These are phyloP conservation scores for Somion occarium DNA, from an alignment of 1,284 basidiomycete species.

Conservation along the genomic window DNA sequence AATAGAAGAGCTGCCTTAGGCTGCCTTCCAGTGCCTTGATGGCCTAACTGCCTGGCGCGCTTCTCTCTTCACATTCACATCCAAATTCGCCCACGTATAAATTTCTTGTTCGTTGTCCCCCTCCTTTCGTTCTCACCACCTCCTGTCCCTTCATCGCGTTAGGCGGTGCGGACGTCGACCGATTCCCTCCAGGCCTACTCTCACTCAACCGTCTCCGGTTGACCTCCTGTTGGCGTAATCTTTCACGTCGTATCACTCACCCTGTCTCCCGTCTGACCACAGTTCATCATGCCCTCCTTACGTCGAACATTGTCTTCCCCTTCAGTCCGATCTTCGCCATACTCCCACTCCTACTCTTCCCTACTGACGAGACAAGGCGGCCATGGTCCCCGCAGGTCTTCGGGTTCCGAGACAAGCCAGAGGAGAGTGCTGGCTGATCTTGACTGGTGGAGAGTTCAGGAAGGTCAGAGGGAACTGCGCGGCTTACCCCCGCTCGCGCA, in stretches of 20 bases:
- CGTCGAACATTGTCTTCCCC: slow-evolving; percentile 68
- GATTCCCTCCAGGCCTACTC: not conserved
- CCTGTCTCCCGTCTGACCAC: slow-evolving; percentile 45
- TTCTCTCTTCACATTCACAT: slow-evolving; percentile 28
- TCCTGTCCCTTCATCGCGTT: slow-evolving; percentile 14
- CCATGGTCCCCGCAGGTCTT: slow-evolving; percentile 51
- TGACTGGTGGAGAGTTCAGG: slow-evolving; percentile 77
- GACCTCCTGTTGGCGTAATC: not conserved
- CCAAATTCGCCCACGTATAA: slow-evolving; percentile 27
- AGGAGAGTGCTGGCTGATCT: slow-evolving; percentile 76
- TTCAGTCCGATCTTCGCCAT: slow-evolving; percentile 58
- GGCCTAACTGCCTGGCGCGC: too few relatives aligned
- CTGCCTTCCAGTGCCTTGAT: too few relatives aligned
- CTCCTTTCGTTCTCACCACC: slow-evolving; percentile 4
- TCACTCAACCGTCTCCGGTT: slow-evolving; percentile 1
- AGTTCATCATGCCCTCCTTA: slow-evolving; percentile 61
- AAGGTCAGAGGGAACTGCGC: slow-evolving; percentile 55
- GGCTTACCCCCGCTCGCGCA: slow-evolving; percentile 15
- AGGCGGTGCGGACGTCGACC: slow-evolving; percentile 7
- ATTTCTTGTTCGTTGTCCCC: slow-evolving; percentile 14
- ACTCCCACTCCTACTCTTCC: slow-evolving; percentile 39
- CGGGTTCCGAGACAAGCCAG: slow-evolving; percentile 54
- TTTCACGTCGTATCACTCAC: slow-evolving; percentile 7
- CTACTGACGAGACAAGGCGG: slow-evolving; percentile 29
- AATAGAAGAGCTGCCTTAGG: too few relatives aligned